Evolutionary conservation across 2,329 filamentous ascomycete genomes (phyloP).

Genomic region (Bipolaris sorokiniana): DNA sequence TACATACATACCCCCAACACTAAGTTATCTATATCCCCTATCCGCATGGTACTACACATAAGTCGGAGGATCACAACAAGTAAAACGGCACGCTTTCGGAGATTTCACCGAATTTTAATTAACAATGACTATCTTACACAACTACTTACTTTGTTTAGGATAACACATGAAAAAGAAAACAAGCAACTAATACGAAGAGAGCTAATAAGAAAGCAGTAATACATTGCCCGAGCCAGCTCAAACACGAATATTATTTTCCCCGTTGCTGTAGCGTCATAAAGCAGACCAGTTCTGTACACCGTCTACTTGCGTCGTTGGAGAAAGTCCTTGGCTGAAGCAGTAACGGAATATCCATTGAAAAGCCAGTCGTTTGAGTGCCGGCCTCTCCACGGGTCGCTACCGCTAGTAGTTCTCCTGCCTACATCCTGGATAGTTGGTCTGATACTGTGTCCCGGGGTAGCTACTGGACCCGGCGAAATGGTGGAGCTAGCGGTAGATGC

Average conservation of each 20-base stretch:
- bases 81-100: too few relatives aligned
- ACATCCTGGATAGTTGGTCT: slow-evolving; percentile 34
- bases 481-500: slow-evolving; percentile 14
- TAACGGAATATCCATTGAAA: slow-evolving; percentile 48
- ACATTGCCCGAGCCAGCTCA: too few relatives aligned
- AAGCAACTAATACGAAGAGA: too few relatives aligned
- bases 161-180: too few relatives aligned
- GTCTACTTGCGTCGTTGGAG: slow-evolving; percentile 31
- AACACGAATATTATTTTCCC: slow-evolving; percentile 10
- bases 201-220: too few relatives aligned
- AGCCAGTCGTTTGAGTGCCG: slow-evolving; percentile 50
- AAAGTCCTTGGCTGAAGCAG: slow-evolving; percentile 43
- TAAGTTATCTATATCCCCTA: too few relatives aligned
- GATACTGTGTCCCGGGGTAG: slow-evolving; percentile 24
- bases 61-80: too few relatives aligned
- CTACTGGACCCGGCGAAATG: slow-evolving; percentile 16
- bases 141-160: too few relatives aligned
- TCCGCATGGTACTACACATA: too few relatives aligned
- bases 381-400: slow-evolving; percentile 46
- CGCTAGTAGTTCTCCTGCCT: slow-evolving; percentile 36
- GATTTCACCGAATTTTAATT: too few relatives aligned
- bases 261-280: slow-evolving; percentile 28
- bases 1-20: too few relatives aligned
- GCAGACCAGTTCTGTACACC: slow-evolving; percentile 8
- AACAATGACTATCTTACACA: too few relatives aligned